phyloP scores from a whole-genome alignment of 2,329 filamentous ascomycete species.

The Sphaerulina populicola region DNA sequence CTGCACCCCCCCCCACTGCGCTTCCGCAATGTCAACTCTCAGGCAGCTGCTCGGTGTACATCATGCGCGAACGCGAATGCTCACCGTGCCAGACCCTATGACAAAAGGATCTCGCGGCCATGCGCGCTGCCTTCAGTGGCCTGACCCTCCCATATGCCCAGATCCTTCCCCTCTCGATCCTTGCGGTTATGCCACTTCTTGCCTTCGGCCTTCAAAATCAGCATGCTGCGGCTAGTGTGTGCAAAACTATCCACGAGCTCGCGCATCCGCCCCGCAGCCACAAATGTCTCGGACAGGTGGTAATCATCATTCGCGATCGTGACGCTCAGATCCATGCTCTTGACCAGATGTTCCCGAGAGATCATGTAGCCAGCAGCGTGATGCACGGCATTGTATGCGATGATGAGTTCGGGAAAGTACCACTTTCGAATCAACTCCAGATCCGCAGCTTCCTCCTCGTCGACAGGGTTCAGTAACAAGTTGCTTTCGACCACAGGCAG shows the following conservation, averaged over 20 bases:
- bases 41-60: too few species aligned
- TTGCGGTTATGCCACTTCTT: conserved; percentile 38
- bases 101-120: neutral
- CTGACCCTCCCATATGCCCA: conserved; percentile 39
- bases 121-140: neutral
- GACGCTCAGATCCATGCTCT: conserved; percentile 78
- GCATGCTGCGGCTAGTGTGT: conserved; percentile 63
- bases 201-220: conserved; percentile 42
- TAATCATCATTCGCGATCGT: conserved; percentile 53
- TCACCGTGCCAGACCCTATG: neutral
- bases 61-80: too few species aligned
- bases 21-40: too few species aligned
- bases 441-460: conserved; percentile 50
- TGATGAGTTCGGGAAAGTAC: conserved; percentile 77
- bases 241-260: conserved; percentile 56
- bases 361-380: conserved; percentile 69
- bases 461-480: conserved; percentile 25
- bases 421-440: conserved; percentile 59
- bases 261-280: conserved; percentile 37
- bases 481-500: conserved; percentile 30
- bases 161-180: conserved; percentile 36
- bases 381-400: conserved; percentile 74
- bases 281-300: conserved; percentile 33
- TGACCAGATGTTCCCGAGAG: conserved; percentile 66
- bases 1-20: too few species aligned